These are phyloP conservation scores for Penicillium sp. DNA, from an alignment of 2,329 filamentous ascomycete genomes.

Conservation along the genomic window DNA sequence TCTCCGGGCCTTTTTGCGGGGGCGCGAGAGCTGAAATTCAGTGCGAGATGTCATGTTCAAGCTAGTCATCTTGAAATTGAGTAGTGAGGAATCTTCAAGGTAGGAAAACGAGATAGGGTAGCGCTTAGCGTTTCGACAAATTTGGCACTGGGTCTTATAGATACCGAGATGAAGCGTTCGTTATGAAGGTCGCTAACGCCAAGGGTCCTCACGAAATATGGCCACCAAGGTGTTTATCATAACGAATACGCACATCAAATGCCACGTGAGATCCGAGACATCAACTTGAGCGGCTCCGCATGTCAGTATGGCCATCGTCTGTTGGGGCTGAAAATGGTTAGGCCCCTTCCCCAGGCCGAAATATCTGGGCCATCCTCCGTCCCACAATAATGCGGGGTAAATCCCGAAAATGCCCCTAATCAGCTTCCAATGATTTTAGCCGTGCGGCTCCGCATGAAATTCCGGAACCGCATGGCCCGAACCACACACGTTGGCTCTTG, in stretches of 20 bases:
- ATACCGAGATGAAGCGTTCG: not conserved
- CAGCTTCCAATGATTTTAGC: not conserved
- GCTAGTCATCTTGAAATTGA: not conserved
- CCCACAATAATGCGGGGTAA: not conserved
- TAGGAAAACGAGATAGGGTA: too few relatives aligned
- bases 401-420: not conserved
- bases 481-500: not conserved
- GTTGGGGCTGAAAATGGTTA: not conserved
- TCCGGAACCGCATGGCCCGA: slow-evolving; percentile 1
- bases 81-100: not conserved
- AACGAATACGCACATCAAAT: not conserved
- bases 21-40: not conserved
- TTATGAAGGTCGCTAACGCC: not conserved
- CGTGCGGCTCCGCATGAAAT: slow-evolving; percentile 10
- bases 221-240: not conserved
- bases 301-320: not conserved
- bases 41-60: not conserved
- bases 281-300: slow-evolving; percentile 5
- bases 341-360: not conserved
- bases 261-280: not conserved
- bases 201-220: not conserved
- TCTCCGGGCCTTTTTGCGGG: slow-evolving; percentile 9
- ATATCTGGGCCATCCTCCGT: too few relatives aligned
- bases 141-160: not conserved
- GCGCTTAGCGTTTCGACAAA: not conserved